Conservation (phyloP, 176 grass and related monocot genomes). For the Secale cereale region DNA sequence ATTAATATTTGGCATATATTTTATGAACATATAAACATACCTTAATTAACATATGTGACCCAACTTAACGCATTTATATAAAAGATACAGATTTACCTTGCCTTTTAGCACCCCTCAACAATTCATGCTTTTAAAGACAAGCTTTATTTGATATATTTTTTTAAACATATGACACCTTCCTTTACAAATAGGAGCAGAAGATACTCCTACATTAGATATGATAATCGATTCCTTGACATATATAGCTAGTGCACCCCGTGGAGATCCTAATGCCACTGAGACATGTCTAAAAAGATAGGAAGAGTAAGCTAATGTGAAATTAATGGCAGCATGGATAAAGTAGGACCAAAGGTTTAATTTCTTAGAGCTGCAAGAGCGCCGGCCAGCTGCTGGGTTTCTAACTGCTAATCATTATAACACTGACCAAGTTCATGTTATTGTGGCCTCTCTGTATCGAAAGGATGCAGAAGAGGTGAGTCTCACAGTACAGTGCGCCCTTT, state of each 20-base stretch:
- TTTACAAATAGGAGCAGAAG: constrained; percentile 72
- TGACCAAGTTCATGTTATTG: constrained; percentile 58
- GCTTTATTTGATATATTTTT: constrained; percentile 10
- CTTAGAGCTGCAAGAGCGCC: constrained; percentile 81
- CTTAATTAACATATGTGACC: background rate
- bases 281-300: constrained; percentile 73
- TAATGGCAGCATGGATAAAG: constrained; percentile 32
- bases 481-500: background rate
- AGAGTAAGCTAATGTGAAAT: constrained; percentile 45
- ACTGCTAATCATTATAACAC: background rate
- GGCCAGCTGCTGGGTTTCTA: constrained; percentile 81
- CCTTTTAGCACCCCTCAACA: background rate
- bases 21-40: background rate
- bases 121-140: background rate
- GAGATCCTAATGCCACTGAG: constrained; percentile 40
- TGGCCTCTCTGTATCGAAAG: constrained; percentile 74
- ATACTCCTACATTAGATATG: constrained; percentile 51
- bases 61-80: background rate
- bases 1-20: background rate
- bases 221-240: constrained; percentile 76
- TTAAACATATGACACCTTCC: constrained; percentile 11
- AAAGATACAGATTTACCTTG: background rate
- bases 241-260: constrained; percentile 48
- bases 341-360: constrained; percentile 64
- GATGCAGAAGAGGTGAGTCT: constrained; percentile 76